Percentiles rank a stretch among this genome's conserved stretches.
Conservation (phyloP, 1,139 yeast species). For the Yarrowia galli region DNA sequence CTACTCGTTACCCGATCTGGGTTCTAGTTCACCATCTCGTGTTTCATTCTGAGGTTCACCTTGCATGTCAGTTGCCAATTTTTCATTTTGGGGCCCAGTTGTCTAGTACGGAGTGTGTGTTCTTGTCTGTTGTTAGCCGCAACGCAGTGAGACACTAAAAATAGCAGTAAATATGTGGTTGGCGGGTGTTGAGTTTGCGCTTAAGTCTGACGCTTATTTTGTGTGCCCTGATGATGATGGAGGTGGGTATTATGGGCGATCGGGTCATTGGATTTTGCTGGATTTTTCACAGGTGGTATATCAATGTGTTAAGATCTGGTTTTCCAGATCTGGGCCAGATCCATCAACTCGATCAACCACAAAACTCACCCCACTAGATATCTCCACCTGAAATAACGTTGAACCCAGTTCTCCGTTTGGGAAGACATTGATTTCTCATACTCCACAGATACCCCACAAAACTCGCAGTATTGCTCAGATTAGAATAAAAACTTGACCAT, state of each 20-base stretch:
- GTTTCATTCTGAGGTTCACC: neutral
- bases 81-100: neutral
- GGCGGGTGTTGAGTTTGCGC: neutral
- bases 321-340: neutral
- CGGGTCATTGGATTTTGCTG: too few species aligned
- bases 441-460: constrained; percentile 6
- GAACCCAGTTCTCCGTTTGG: constrained; percentile 7
- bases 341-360: neutral
- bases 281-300: neutral
- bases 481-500: neutral
- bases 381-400: constrained; percentile 9
- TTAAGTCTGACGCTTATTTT: neutral
- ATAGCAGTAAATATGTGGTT: neutral
- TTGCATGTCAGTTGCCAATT: neutral
- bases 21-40: neutral
- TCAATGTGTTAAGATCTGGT: neutral
- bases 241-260: too few species aligned
- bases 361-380: neutral
- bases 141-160: constrained; percentile 22
- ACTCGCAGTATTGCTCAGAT: neutral
- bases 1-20: too few species aligned
- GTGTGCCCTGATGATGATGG: too few species aligned
- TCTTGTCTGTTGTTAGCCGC: constrained; percentile 33
- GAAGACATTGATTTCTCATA: neutral
- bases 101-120: too few species aligned